Evolutionary conservation across 2,329 filamentous ascomycete species (phyloP), one percentile per base, ranked within the genome.

Genomic region (Lithohypha guttulata): DNA sequence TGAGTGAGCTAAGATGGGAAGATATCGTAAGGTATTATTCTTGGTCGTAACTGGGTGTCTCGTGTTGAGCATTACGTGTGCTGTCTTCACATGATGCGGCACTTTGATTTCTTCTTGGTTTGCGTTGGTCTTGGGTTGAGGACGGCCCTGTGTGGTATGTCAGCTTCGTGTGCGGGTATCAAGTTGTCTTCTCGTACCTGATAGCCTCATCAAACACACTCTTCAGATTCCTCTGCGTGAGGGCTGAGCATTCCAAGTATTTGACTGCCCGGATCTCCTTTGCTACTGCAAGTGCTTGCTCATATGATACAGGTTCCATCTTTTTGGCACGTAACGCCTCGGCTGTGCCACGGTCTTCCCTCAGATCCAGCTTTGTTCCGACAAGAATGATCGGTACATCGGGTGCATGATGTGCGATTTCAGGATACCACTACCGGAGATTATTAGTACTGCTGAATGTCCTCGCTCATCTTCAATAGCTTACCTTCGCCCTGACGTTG

Each of bases 191-290:
- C 21, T 65, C 80, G 53, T 68, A 96, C 91, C 91, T 81, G 59
- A 98, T 98, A 22, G 91, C 91, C 66, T 95, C 89, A 58, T 98
- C 91, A 59, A 98, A 98, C 34, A 98, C 91, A 55, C 85, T 93
- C 79, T 98, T 98, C 53, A 98, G 65, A 63, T 95, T 95, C 57
- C 89, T 74, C 70, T 96, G 91, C 25, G 91, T 98, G 51, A 98
- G 70, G 33, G 91, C 91, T 37, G 91, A 96, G 68, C 91, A 98
- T 66, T 98, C 91, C 28, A 96, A 74, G 65, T 98, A 98, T 68
- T 95, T 96, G 66, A 91, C 84, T 31, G 91, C 89, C 59, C 78
- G 81, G 64, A 98, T 95, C 55, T 95, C 87, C 68, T 93, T 93
- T 47, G 86, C 85, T 48, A 89, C 83, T 49, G 79, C 68, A 47